A percentile compares a stretch with the other conserved stretches of the same genome.
Conservation (phyloP, 2,329 filamentous ascomycete species). For the Xylaria sp. region DNA sequence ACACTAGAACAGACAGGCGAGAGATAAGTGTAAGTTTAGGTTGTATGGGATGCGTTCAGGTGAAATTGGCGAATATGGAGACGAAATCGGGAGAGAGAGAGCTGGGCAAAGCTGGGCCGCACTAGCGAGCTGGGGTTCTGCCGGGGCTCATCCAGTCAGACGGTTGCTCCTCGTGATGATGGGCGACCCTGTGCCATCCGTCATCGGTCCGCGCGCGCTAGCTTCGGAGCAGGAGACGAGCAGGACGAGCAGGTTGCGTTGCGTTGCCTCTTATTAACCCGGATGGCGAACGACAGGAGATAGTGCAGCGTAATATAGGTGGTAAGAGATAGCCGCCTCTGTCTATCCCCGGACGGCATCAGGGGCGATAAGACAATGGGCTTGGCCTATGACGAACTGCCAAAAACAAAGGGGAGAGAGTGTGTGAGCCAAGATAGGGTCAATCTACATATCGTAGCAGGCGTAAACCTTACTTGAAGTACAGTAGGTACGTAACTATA, state of each 20-base stretch:
- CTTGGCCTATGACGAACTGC: conserved; percentile 37
- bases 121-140: no score
- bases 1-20: background rate
- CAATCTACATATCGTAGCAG: no score
- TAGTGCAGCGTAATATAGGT: no score
- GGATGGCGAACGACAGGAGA: no score
- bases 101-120: background rate
- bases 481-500: no score
- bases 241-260: no score
- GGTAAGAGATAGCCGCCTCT: background rate
- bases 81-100: conserved; percentile 4
- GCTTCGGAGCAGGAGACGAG: conserved; percentile 1
- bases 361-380: conserved; percentile 26
- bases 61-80: conserved; percentile 12
- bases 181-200: conserved; percentile 39
- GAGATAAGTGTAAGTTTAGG: conserved; percentile 6
- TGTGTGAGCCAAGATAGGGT: background rate
- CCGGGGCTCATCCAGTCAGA: conserved; percentile 35
- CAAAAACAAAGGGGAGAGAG: background rate
- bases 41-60: background rate
- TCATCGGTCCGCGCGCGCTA: conserved; percentile 40
- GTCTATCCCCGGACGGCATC: conserved; percentile 13
- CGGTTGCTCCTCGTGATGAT: conserved; percentile 40
- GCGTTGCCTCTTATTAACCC: no score
- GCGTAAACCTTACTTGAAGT: no score